Base-by-base conservation (phyloP, 2,329 filamentous ascomycete species). In the Xylaria sp. region DNA sequence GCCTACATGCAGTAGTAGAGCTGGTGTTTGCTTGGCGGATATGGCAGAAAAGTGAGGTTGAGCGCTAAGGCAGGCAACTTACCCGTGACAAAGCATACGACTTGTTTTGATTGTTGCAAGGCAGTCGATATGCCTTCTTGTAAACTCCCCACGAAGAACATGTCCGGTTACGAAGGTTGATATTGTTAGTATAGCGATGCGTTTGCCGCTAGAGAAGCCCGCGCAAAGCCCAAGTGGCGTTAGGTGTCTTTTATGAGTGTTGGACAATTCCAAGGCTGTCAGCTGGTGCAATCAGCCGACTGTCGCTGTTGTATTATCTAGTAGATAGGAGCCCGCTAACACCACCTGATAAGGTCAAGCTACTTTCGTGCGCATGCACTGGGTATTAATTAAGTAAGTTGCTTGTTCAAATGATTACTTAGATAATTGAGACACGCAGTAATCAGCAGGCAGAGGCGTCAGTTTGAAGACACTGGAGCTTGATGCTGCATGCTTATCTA, bases 1-100 rank as follows among this genome's bases (percentile, higher is more conserved):
- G 24, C 2, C 4, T 2, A 27, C 4, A n/a, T 27, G 24, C 24
- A 27, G 24, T 2, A 2, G 24, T 27, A 27, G 24, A 27, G 4
- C 4, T 27, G 42, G 14, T 21, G 57, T 42, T n/a, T 12, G 19
- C 27, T 9, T 2, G 11, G 14, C 12, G 14, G 14, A 14, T 42
- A 5, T 42, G 39, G 12, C 14, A 17, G 11, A 42, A 36, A 17
- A 17, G 39, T 17, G 39, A 42, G 12, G 14, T 42, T 42, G 47
- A 24, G 19, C 17, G 47, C 1, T 5, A 8, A 39, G 32, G 21
- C 17, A 45, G 42, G 42, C 5, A 47, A 32, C 30, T 72, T 79
- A 93, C 93, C 91, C 76, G 89, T 88, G 36, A 97, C 90, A 79
- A 98, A 97, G 81, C 93, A 97, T 34, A 92, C 87, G 0, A 98